A percentile compares a stretch with the other conserved stretches of the same genome.
These are phyloP conservation scores for Apophysomyces sp. DNA, from an alignment of 371 early-diverging fungal species.

Conservation along the genomic window DNA sequence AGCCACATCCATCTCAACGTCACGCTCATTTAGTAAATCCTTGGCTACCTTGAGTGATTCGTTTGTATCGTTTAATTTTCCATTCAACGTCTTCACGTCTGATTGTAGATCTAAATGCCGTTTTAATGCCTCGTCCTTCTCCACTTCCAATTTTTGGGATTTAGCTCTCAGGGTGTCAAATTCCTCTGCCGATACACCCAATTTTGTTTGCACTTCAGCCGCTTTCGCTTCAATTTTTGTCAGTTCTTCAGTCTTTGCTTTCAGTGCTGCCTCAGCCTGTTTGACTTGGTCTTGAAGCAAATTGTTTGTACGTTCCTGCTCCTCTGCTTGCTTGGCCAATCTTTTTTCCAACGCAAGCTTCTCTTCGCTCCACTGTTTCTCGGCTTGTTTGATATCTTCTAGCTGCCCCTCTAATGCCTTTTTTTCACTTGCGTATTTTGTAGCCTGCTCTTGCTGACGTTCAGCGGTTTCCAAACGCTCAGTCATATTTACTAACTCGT, in stretches of 20 bases:
- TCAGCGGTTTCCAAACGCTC: background rate
- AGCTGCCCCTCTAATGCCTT: background rate
- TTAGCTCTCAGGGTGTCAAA: slow-evolving; percentile 19
- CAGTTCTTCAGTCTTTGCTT: slow-evolving; percentile 15
- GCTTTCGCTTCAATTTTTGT: slow-evolving; percentile 37
- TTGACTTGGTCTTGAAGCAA: slow-evolving; percentile 24
- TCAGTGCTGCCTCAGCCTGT: slow-evolving; percentile 2
- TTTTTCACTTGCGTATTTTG: background rate
- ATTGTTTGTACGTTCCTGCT: background rate
- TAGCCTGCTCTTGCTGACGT: background rate
- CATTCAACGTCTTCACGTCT: slow-evolving; percentile 27
- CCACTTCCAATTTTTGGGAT: slow-evolving; percentile 19
- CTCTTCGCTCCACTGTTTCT: slow-evolving; percentile 26
- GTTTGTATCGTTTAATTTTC: slow-evolving; percentile 47
- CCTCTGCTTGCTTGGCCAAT: slow-evolving; percentile 8
- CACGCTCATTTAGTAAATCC: slow-evolving; percentile 53
- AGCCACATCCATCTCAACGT: slow-evolving; percentile 50
- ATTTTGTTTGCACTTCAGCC: slow-evolving; percentile 12
- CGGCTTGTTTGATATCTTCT: slow-evolving; percentile 31
- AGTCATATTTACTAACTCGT: background rate
- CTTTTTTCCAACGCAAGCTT: slow-evolving; percentile 26
- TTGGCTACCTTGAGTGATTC: slow-evolving; percentile 57
- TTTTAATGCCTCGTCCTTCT: slow-evolving; percentile 37
- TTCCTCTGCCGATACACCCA: slow-evolving; percentile 15
- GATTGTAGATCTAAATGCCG: slow-evolving; percentile 38